Evolutionary conservation across 1,284 basidiomycete species (phyloP).

Genomic region (Leccinum griseonigrum): DNA sequence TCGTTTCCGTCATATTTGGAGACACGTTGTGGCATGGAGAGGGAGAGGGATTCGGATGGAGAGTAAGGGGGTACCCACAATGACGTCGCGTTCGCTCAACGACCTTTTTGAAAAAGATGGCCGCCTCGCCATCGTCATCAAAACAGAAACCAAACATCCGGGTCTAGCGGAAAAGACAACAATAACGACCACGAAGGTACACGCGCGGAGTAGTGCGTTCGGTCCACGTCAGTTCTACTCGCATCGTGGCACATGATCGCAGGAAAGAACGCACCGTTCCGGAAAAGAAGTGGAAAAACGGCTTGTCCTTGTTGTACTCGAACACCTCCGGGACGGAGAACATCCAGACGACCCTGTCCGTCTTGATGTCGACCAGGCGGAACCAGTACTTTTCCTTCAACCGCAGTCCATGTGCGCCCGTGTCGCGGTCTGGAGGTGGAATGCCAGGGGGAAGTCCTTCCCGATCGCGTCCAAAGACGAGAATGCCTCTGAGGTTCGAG

Average conservation of each 20-base stretch:
- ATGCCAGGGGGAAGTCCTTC: constrained; percentile 22
- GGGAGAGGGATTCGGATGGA: not conserved
- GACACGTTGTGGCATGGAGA: not conserved
- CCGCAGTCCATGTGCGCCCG: constrained; percentile 21
- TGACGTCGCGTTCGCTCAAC: constrained; percentile 36
- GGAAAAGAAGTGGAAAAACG: constrained; percentile 90
- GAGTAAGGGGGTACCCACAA: constrained; percentile 20
- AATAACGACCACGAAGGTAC: not conserved
- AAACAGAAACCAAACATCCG: constrained; percentile 79
- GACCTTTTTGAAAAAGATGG: constrained; percentile 50
- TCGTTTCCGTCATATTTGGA: not conserved
- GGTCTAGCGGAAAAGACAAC: constrained; percentile 44
- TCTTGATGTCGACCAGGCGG: constrained; percentile 70
- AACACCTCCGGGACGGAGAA: constrained; percentile 82
- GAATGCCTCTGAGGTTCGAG: constrained; percentile 66
- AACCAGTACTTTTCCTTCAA: constrained; percentile 57
- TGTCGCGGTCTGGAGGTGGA: constrained; percentile 21
- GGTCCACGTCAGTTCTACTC: not conserved
- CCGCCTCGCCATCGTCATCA: constrained; percentile 64
- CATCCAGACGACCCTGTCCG: constrained; percentile 82
- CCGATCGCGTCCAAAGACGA: constrained; percentile 70
- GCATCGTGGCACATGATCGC: not conserved
- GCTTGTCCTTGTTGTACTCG: constrained; percentile 83
- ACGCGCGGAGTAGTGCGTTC: not conserved
- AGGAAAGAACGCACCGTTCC: constrained; percentile 57